phyloP scores from a whole-genome alignment of 305 asterid genomes.

The Fraxinus velutina region DNA sequence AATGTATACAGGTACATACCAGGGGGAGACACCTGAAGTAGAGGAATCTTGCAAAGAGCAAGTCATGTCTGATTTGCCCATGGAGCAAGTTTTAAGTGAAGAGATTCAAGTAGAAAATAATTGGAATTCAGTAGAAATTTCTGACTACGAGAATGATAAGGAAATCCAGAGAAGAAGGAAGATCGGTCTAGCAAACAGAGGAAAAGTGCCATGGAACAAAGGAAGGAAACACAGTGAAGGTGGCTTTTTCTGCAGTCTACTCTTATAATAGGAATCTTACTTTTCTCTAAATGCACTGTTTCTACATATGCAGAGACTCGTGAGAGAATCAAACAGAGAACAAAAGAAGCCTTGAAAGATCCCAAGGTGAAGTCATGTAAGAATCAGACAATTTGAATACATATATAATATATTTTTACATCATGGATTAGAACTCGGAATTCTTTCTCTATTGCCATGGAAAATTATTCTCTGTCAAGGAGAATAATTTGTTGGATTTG shows the following conservation, averaged over 20 bases:
- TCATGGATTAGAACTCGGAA: neutral
- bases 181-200: conserved; percentile 59
- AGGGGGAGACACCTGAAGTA: conserved; percentile 20
- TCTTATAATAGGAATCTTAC: neutral
- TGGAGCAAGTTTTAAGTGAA: conserved; percentile 28
- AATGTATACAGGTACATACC: conserved; percentile 28
- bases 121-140: conserved; percentile 8
- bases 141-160: conserved; percentile 29
- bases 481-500: conserved; percentile 6
- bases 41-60: conserved; percentile 31
- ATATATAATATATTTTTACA: neutral
- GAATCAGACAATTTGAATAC: conserved; percentile 39
- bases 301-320: conserved; percentile 59
- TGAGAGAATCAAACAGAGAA: conserved; percentile 61
- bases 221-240: conserved; percentile 84
- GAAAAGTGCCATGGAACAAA: conserved; percentile 91
- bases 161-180: conserved; percentile 36
- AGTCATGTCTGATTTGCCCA: conserved; percentile 18
- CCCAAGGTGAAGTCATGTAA: conserved; percentile 99
- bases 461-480: neutral
- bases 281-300: conserved; percentile 21
- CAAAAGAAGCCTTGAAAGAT: conserved; percentile 88
- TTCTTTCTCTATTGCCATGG: conserved; percentile 1
- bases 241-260: conserved; percentile 22
- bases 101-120: conserved; percentile 20